Evolutionary conservation across 805 yeast species (phyloP), one percentile per base, ranked within the genome.

Genomic region (Nakazawaea peltata): DNA sequence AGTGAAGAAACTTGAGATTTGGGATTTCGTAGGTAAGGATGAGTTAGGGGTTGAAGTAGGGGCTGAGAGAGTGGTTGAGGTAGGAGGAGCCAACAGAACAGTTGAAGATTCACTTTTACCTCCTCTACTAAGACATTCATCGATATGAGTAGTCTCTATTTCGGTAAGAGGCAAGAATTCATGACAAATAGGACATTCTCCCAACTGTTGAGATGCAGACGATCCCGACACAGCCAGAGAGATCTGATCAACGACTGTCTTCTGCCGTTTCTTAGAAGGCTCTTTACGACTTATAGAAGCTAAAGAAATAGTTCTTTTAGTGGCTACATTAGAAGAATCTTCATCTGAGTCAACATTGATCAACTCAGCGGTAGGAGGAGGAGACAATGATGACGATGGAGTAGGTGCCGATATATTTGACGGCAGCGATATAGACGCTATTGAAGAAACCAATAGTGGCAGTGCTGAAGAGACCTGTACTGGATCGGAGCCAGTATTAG

Each of bases 161-260:
- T 65, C 67, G 16, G 57, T 65, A 0, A 76, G 61, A 1, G 80
- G 67, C 74, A 77, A 72, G 19, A 53, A 53, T 27, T 68, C 59
- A 7, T 56, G 51, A 51, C 94, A 83, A 2, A 83, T 64, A 0
- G 94, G 94, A 49, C 94, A 83, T 33, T 60, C 67, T 0, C 31
- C 14, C 8, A 18, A 18, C 19, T 27, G 19, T 12, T 28, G 22
- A 4, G 5, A 5, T 5, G 30, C 7, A 27, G 31, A 28, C n/a
- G 8, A 7, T 21, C 23, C 5, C 7, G 9, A 8, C 31, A 38
- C 18, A 27, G 28, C 19, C 34, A 38, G 11, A 19, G 33, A 21
- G 32, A 34, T 23, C 19, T 26, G 41, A 12, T 33, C 39, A 14
- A 31, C 26, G 4, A 37, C 32, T 14, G 15, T 36, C 18, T 19